Conservation (phyloP, 352 stramenopile genomes). For the Phytophthora chlamydospora region DNA sequence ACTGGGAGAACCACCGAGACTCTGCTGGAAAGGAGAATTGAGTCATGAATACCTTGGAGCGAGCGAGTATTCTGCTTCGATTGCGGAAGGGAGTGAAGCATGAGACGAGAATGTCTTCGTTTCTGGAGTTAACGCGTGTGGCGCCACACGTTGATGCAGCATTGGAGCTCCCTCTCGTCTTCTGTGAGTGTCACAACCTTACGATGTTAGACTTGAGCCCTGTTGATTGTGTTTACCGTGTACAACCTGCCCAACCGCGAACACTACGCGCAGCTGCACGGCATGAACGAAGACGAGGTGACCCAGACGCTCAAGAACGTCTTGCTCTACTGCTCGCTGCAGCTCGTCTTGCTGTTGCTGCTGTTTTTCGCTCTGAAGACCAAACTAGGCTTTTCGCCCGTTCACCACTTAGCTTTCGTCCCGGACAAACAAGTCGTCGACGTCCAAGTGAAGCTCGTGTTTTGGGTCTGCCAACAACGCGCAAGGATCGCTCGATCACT, state of each 20-base stretch:
- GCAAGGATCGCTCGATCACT: constrained; percentile 35
- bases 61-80: constrained; percentile 5
- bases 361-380: constrained; percentile 28
- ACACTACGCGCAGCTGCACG: constrained; percentile 37
- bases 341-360: constrained; percentile 43
- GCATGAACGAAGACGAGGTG: constrained; percentile 22
- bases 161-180: constrained; percentile 22
- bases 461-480: constrained; percentile 46
- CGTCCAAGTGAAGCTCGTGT: constrained; percentile 40
- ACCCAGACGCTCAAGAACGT: constrained; percentile 35
- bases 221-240: neutral
- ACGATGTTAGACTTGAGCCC: neutral
- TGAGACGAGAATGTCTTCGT: constrained; percentile 7
- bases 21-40: neutral
- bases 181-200: constrained; percentile 19
- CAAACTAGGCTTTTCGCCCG: constrained; percentile 34
- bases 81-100: constrained; percentile 4
- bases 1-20: neutral
- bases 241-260: constrained; percentile 42
- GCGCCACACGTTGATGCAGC: neutral
- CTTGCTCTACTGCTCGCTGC: constrained; percentile 41
- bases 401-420: constrained; percentile 47
- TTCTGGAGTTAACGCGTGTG: constrained; percentile 8
- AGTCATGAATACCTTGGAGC: neutral
- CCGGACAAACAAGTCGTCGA: constrained; percentile 35